Percentiles rank a stretch among this genome's conserved stretches.
Evolutionary conservation across 305 asterid genomes (phyloP).

Genomic region (Withania somnifera): DNA sequence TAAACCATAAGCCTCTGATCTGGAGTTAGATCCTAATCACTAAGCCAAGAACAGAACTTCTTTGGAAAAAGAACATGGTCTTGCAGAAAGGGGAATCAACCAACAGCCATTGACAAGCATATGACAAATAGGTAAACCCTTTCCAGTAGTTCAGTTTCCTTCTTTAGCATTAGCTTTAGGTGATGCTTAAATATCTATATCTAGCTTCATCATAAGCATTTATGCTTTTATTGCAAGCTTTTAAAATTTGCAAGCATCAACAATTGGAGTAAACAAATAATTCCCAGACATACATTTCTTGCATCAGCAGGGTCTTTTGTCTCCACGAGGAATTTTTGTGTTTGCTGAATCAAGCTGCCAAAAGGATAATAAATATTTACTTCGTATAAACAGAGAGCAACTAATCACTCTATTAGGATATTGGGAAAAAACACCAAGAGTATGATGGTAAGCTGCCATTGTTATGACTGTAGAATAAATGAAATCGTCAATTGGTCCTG

Average conservation of each 20-base stretch:
- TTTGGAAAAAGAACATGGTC: neutral
- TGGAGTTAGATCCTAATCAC: neutral
- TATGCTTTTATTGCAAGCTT: neutral
- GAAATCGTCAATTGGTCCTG: neutral
- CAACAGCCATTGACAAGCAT: neutral
- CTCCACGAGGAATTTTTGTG: slow-evolving; percentile 77
- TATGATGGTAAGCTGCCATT: neutral
- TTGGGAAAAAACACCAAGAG: neutral
- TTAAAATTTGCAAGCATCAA: neutral
- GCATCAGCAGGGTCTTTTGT: slow-evolving; percentile 50
- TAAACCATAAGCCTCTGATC: neutral
- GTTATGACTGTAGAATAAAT: neutral
- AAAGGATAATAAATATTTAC: slow-evolving; percentile 12
- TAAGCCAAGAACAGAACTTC: neutral
- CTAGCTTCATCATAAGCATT: neutral
- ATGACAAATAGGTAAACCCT: neutral
- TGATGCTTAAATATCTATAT: neutral
- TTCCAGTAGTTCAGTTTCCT: slow-evolving; percentile 5
- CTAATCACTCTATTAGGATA: neutral
- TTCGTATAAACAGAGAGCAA: neutral
- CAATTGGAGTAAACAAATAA: neutral
- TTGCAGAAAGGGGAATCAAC: neutral
- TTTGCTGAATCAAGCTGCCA: slow-evolving; percentile 77
- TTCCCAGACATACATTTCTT: slow-evolving; percentile 41
- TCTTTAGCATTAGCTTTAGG: neutral